Conservation (phyloP, 768 basidiomycete genomes). For the Crucibulum laeve region DNA sequence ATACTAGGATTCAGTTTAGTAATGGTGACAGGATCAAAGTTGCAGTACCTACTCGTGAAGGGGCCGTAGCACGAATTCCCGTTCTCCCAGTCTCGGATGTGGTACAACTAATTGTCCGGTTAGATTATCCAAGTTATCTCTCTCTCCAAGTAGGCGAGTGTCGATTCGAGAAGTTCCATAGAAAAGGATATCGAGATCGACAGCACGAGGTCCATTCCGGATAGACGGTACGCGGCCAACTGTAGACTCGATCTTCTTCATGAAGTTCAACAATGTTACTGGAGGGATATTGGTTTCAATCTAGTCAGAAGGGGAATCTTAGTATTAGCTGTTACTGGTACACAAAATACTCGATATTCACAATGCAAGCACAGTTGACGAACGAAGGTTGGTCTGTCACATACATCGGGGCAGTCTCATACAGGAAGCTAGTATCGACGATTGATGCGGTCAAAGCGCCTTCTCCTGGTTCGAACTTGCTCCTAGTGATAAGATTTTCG, state of each 20-base stretch:
- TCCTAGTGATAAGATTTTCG: conserved; percentile 4
- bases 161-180: conserved; percentile 65
- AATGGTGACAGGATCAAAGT: background rate
- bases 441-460: conserved; percentile 34
- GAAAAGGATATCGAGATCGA: conserved; percentile 86
- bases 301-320: conserved; percentile 33
- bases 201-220: conserved; percentile 81
- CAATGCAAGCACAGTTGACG: conserved; percentile 88
- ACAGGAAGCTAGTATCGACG: conserved; percentile 82
- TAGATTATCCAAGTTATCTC: conserved; percentile 43
- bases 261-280: conserved; percentile 44
- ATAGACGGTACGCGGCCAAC: conserved; percentile 80
- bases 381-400: conserved; percentile 86
- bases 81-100: conserved; percentile 74
- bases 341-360: conserved; percentile 31
- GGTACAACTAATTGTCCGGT: conserved; percentile 77
- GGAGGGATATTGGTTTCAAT: conserved; percentile 72
- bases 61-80: conserved; percentile 91
- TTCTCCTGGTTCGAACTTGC: too few species aligned
- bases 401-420: conserved; percentile 96
- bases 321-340: background rate
- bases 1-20: conserved; percentile 46
- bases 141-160: conserved; percentile 38
- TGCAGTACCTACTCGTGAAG: conserved; percentile 78
- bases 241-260: conserved; percentile 69